Conservation (phyloP, 371 early-diverging fungal species). For the Mucor saturninus region DNA sequence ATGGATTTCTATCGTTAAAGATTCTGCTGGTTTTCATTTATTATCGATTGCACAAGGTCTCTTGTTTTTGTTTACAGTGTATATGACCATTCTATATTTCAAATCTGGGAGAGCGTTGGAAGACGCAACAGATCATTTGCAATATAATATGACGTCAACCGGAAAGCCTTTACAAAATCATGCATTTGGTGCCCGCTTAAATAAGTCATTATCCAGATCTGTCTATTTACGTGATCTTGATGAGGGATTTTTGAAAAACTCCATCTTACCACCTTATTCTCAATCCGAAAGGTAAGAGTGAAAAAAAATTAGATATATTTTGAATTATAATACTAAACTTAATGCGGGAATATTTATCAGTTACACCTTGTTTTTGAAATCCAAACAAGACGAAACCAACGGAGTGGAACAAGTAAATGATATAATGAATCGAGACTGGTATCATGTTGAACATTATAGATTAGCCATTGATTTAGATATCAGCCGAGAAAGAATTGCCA, state of each 20-base stretch:
- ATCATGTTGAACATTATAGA: constrained; percentile 37
- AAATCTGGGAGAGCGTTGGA: not conserved
- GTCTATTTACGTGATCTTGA: constrained; percentile 56
- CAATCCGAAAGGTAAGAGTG: constrained; percentile 25
- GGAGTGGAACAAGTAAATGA: not conserved
- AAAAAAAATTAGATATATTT: not conserved
- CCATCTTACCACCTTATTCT: constrained; percentile 25
- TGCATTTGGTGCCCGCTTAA: not conserved
- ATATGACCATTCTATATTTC: constrained; percentile 3
- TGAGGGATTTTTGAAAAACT: constrained; percentile 33
- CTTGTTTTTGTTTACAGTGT: not conserved
- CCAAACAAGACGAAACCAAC: not conserved
- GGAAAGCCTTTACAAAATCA: not conserved
- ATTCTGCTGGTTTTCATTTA: not conserved
- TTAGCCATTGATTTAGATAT: constrained; percentile 48
- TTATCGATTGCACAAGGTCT: not conserved
- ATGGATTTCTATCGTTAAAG: not conserved
- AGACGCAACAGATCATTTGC: not conserved
- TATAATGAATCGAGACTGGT: constrained; percentile 20
- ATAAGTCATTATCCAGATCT: constrained; percentile 22
- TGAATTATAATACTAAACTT: not conserved
- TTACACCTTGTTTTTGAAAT: constrained; percentile 4
- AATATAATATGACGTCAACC: not conserved
- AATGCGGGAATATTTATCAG: not conserved
- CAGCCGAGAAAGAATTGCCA: constrained; percentile 54